Conservation (phyloP, 306 rosid species). For the Inga oerstediana region DNA sequence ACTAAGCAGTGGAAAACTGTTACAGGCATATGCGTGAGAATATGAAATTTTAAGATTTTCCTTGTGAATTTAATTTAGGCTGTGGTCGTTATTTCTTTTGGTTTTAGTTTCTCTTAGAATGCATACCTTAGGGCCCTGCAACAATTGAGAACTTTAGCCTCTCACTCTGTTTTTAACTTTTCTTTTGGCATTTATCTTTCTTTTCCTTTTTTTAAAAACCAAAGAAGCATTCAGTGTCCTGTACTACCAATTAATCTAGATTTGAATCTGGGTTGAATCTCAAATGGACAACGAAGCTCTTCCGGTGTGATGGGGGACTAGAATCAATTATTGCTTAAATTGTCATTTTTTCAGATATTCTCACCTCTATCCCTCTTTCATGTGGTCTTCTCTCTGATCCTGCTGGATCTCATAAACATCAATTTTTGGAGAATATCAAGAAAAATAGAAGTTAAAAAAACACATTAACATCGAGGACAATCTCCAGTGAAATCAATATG, state of each 20-base stretch:
- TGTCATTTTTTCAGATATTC: background rate
- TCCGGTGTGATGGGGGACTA: background rate
- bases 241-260: background rate
- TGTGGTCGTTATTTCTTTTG: background rate
- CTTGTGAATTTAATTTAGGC: background rate
- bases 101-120: background rate
- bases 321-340: background rate
- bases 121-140: background rate
- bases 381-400: background rate
- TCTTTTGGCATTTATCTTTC: too few relatives aligned
- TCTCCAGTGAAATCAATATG: background rate
- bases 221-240: background rate
- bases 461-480: background rate
- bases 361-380: background rate
- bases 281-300: background rate
- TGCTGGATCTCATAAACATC: background rate
- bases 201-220: too few relatives aligned
- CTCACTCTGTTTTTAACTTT: background rate
- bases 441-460: background rate
- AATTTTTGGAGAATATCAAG: background rate
- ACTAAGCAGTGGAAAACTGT: background rate
- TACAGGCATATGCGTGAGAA: background rate
- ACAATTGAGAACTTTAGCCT: background rate
- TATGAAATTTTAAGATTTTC: background rate
- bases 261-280: background rate